Base-by-base conservation (phyloP, 164 flowering plant species). In the Umbellularia californica region DNA sequence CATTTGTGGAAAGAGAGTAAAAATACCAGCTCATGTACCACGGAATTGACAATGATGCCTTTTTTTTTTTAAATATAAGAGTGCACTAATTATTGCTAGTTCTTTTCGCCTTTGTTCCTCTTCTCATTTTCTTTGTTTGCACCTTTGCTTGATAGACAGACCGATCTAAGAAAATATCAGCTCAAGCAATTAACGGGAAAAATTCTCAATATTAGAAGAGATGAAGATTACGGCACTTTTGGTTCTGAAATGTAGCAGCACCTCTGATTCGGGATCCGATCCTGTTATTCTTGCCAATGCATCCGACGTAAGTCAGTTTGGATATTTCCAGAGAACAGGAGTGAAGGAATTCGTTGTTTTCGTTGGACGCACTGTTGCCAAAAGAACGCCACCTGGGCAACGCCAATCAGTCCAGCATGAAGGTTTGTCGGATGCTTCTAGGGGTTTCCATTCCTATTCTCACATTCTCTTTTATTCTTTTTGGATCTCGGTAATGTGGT, bases 321-420 rank as follows among this genome's bases (percentile, higher is more conserved):
- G 82, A 2, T 82, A 70, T 52, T 82, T 80, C 35, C 85, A 82
- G 75, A 76, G 82, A 41, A 25, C 77, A 25, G 75, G 79, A 13
- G 78, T 65, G 35, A 78, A 74, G 51, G 85, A 82, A 52, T 82
- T 80, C 70, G 78, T 82, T 68, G 65, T 76, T 41, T 82, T 82
- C 68, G 79, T 82, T 3, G 82, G 79, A 1, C 82, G 85, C 23
- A 82, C 85, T 55, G 81, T 82, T 30, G 85, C 85, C 47, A 76
- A 73, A 47, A 71, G 85, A 25, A 82, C 85, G 1, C 78, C 85
- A 2, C 82, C 82, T 2, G 75, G 72, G 10, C 85, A 82, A 68
- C 77, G 85, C 58, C 85, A 82, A 69, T 82, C 85, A 15, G 82
- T 82, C 60, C 79, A 80, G 69, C 82, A 80, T 58, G 85, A 82